Evolutionary conservation across 306 rosid species (phyloP).

Genomic region (Comarum palustre): DNA sequence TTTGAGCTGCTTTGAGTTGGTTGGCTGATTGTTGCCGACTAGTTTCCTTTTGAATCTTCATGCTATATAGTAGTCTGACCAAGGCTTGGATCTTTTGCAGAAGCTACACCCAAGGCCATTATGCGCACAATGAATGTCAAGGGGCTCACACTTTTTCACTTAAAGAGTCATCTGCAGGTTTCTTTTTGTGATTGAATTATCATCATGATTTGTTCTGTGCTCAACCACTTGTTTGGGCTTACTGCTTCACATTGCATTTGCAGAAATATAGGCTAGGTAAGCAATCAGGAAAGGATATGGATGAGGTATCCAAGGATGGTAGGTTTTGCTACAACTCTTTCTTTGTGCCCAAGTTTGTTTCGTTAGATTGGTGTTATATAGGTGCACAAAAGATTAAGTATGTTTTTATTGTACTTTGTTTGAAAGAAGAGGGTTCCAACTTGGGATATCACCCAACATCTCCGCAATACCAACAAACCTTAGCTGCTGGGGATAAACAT

Average conservation of each 20-base stretch:
- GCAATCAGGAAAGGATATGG: constrained; percentile 93
- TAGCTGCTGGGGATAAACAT: background rate
- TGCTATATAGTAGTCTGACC: constrained; percentile 33
- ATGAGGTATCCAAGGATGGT: constrained; percentile 90
- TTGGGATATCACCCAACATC: background rate
- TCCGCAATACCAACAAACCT: background rate
- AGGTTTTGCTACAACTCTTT: constrained; percentile 30
- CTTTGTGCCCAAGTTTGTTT: constrained; percentile 9
- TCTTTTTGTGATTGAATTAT: constrained; percentile 16
- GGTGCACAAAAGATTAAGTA: background rate
- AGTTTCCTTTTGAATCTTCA: background rate
- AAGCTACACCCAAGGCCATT: constrained; percentile 98
- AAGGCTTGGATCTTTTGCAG: constrained; percentile 54
- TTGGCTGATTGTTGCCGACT: background rate
- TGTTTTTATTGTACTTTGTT: background rate
- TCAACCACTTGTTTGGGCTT: constrained; percentile 12
- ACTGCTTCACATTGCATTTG: constrained; percentile 32
- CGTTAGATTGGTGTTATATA: background rate
- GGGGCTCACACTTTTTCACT: constrained; percentile 94
- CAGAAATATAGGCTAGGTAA: constrained; percentile 97
- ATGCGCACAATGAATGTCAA: constrained; percentile 99
- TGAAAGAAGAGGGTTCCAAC: background rate
- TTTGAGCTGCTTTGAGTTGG: background rate
- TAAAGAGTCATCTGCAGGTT: constrained; percentile 99
- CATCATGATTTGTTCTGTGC: background rate